Evolutionary conservation across 2,329 filamentous ascomycete genomes (phyloP).

Genomic region (Corniculantispora saksenae): DNA sequence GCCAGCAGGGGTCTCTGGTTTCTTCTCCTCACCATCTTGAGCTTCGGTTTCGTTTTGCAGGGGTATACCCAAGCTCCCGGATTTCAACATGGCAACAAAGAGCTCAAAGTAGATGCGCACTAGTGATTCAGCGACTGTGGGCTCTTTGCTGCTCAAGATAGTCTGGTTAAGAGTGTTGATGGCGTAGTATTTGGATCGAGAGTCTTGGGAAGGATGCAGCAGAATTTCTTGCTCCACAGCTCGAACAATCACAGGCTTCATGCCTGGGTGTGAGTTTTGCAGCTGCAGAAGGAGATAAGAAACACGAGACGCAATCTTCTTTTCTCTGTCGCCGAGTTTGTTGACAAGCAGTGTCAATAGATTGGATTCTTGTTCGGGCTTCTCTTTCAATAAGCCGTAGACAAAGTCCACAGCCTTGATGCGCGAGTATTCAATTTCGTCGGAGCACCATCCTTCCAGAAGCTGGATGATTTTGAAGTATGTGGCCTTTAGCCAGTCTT

Average conservation of each 20-base stretch:
- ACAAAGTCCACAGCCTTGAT: constrained; percentile 87
- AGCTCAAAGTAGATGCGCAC: constrained; percentile 90
- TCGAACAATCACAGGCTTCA: constrained; percentile 87
- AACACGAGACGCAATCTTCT: constrained; percentile 90
- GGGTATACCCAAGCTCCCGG: constrained; percentile 37
- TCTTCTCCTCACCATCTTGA: constrained; percentile 33
- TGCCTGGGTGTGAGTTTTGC: constrained; percentile 82
- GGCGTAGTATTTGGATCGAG: constrained; percentile 91
- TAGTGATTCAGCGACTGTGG: constrained; percentile 75
- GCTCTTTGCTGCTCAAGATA: constrained; percentile 82
- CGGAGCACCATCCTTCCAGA: constrained; percentile 88
- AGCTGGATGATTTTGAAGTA: constrained; percentile 94
- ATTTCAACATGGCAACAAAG: constrained; percentile 81
- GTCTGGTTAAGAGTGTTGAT: constrained; percentile 98
- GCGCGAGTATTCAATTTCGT: constrained; percentile 93
- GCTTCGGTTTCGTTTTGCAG: constrained; percentile 48
- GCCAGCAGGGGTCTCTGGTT: constrained; percentile 14
- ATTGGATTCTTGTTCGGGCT: constrained; percentile 96
- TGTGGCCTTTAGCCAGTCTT: constrained; percentile 91
- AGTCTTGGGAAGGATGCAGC: constrained; percentile 81
- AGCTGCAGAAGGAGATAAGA: constrained; percentile 94
- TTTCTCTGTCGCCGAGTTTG: constrained; percentile 92
- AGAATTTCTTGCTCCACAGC: constrained; percentile 86
- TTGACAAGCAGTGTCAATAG: constrained; percentile 88
- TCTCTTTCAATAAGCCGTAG: constrained; percentile 88